Evolutionary conservation across 2,329 filamentous ascomycete species (phyloP), one percentile per base, ranked within the genome.

Genomic region (Microcera coccophila): DNA sequence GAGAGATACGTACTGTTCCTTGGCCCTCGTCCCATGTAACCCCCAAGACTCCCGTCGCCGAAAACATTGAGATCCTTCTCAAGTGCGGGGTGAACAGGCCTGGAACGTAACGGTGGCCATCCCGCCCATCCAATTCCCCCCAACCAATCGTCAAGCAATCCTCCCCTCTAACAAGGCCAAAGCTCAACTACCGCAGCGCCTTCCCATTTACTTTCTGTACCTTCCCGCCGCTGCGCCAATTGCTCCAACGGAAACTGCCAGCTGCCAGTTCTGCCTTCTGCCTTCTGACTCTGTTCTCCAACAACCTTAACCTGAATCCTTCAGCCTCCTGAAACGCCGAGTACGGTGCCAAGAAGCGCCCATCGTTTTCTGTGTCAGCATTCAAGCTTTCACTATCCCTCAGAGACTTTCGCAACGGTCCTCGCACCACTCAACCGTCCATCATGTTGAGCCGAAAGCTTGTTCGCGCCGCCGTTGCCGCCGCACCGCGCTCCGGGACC

Each of bases 391-490:
- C 28, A 50, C 48, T 36, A 38, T 44, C 51, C 42, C 35, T 43
- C 33, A 40, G 42, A 16, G 36, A 28, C 28, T 41, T 39, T 33
- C 39, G 34, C 36, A 29, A 36, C 46, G 44, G 51, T 52, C 46
- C 45, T 26, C 26, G 33, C 11, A 15, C 36, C 41, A 43, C 47
- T 45, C 45, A 39, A 41, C 44, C 43, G 56, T 47, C 73, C 55
- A 57, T 20, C 39, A 37, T 78, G 75, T 62, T 78, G 54, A 69
- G 70, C 50, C 70, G 68, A 59, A 73, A 74, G 59, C 62, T 81
- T 55, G 59, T 74, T 55, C 76, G 65, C 47, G 59, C 58, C 42
- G 59, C 58, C 42, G 67, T 70, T 39, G 61, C 62, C 42, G 61
- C 61, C 55, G 68, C 69, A 53, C 69, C 70, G 49, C 75, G 73